These are phyloP conservation scores for Xylariaceae sp. DNA, from an alignment of 2,329 filamentous ascomycete genomes.

Conservation along the genomic window DNA sequence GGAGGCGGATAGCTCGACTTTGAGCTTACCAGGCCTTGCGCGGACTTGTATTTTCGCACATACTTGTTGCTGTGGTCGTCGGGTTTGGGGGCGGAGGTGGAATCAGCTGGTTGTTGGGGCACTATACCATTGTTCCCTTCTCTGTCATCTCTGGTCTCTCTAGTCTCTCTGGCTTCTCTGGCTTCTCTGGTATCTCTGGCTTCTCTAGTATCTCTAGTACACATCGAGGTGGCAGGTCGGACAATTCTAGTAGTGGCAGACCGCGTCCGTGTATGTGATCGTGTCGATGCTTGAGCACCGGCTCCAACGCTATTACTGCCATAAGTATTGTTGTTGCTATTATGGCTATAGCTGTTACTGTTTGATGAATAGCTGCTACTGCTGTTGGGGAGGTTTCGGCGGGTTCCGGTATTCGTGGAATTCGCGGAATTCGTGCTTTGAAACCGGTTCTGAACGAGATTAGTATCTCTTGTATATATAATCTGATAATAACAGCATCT, in stretches of 20 bases:
- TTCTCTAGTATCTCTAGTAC: constrained; percentile 23
- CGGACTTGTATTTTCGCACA: constrained; percentile 26
- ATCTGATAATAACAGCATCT: neutral
- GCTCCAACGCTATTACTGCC: constrained; percentile 35
- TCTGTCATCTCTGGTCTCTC: constrained; percentile 16
- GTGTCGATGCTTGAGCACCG: constrained; percentile 32
- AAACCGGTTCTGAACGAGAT: constrained; percentile 14
- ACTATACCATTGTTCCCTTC: constrained; percentile 38
- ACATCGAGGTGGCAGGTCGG: constrained; percentile 30
- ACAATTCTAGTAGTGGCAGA: constrained; percentile 30
- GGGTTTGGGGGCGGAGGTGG: constrained; percentile 15
- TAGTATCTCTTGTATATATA: constrained; percentile 12
- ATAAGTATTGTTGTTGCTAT: constrained; percentile 34
- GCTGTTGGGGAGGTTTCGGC: constrained; percentile 29
- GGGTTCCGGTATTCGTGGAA: constrained; percentile 5
- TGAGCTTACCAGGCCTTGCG: constrained; percentile 20
- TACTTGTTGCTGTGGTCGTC: constrained; percentile 19
- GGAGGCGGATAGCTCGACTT: constrained; percentile 17
- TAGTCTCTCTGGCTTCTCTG: too few species aligned
- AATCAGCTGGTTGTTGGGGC: constrained; percentile 19
- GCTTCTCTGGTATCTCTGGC: neutral
- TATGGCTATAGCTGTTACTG: constrained; percentile 34
- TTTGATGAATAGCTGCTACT: constrained; percentile 35
- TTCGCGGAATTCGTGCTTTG: constrained; percentile 1
- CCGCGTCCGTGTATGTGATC: constrained; percentile 26